These are phyloP conservation scores for Colletotrichum sp. DNA, from an alignment of 2,329 filamentous ascomycete species.

Conservation along the genomic window DNA sequence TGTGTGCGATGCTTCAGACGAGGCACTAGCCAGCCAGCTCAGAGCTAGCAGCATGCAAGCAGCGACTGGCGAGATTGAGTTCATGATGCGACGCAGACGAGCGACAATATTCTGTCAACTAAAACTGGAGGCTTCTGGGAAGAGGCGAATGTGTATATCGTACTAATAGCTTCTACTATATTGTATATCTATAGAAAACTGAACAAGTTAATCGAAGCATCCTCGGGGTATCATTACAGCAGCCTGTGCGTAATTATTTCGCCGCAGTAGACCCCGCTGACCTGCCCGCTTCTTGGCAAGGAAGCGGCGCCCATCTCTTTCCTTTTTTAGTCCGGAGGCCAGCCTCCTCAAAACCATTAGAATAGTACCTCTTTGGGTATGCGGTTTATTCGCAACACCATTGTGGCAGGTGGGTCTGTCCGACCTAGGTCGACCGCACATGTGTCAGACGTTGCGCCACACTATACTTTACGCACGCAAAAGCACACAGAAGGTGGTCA, in stretches of 20 bases:
- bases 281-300: not conserved
- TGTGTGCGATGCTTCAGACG: not conserved
- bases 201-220: not conserved
- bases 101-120: not conserved
- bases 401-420: not conserved
- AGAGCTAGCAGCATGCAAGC: not conserved
- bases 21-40: not conserved
- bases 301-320: not conserved
- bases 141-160: too few species aligned
- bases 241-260: not conserved
- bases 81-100: not conserved
- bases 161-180: not conserved
- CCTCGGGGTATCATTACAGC: not conserved
- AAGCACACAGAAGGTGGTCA: not conserved
- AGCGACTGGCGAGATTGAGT: not conserved
- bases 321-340: constrained; percentile 28
- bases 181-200: not conserved
- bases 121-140: not conserved
- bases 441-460: not conserved
- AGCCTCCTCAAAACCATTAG: not conserved
- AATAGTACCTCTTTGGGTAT: rapidly evolving
- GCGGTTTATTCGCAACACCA: not conserved
- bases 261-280: not conserved
- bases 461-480: not conserved
- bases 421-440: not conserved